A percentile compares a stretch with the other conserved stretches of the same genome.
phyloP scores from a whole-genome alignment of 306 rosid genomes.

The Abrus precatorius region DNA sequence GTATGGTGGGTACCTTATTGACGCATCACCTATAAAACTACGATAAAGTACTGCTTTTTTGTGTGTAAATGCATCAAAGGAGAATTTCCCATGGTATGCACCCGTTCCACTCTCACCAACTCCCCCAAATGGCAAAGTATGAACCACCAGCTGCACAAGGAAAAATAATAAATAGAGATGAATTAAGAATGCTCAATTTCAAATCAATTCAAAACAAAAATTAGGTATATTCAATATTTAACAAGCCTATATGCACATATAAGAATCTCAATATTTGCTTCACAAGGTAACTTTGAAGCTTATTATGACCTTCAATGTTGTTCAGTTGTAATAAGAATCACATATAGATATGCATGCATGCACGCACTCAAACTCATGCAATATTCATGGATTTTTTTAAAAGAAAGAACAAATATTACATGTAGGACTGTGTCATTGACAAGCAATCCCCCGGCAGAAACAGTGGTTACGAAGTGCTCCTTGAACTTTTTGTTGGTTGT shows the following conservation, averaged over 20 bases:
- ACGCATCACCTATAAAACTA: conserved; percentile 67
- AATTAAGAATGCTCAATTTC: neutral
- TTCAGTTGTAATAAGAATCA: neutral
- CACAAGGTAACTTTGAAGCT: neutral
- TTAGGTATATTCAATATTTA: neutral
- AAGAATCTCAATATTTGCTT: too few relatives aligned
- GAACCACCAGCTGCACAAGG: conserved; percentile 70
- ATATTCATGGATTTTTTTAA: neutral
- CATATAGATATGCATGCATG: neutral
- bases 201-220: neutral
- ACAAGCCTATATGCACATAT: neutral
- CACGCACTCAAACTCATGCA: neutral
- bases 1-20: conserved; percentile 92
- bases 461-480: conserved; percentile 69
- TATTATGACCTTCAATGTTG: neutral
- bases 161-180: conserved; percentile 13
- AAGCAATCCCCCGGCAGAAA: conserved; percentile 86
- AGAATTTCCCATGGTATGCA: conserved; percentile 90
- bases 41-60: conserved; percentile 89
- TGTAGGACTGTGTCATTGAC: conserved; percentile 82
- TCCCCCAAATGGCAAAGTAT: conserved; percentile 91
- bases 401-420: conserved; percentile 42
- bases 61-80: conserved; percentile 92
- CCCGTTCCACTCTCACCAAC: conserved; percentile 98
- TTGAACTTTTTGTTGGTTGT: conserved; percentile 75